Conservation (phyloP, 805 yeast genomes). For the Yamadazyma akitaensis region DNA sequence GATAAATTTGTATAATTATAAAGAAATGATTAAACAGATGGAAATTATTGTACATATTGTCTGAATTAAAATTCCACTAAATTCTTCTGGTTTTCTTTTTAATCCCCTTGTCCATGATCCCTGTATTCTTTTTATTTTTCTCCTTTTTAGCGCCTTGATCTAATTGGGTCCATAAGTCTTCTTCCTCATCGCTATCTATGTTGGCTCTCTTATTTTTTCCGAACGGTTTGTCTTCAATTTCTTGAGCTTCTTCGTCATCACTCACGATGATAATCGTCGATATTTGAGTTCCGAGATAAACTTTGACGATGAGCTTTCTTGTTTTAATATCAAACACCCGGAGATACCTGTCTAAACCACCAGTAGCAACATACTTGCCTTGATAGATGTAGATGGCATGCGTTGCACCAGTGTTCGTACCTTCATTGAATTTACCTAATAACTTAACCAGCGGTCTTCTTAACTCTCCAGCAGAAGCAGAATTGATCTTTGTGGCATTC, state of each 20-base stretch:
- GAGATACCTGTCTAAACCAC: constrained; percentile 85
- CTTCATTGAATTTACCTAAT: constrained; percentile 57
- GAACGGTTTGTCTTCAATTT: constrained; percentile 14
- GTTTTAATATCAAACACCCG: constrained; percentile 66
- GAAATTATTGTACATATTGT: neutral
- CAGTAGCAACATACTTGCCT: constrained; percentile 57
- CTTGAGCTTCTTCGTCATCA: constrained; percentile 44
- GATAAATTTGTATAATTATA: neutral
- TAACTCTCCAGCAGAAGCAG: constrained; percentile 47
- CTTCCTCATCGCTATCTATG: constrained; percentile 33
- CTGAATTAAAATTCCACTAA: neutral
- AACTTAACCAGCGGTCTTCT: constrained; percentile 47
- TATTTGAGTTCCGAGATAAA: constrained; percentile 73
- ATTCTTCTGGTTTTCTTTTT: constrained; percentile 26
- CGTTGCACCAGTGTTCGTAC: constrained; percentile 61
- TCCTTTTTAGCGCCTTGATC: constrained; percentile 17
- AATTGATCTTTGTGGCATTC: constrained; percentile 32
- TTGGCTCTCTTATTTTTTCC: constrained; percentile 24
- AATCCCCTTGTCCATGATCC: constrained; percentile 1
- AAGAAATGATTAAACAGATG: neutral
- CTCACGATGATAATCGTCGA: constrained; percentile 45
- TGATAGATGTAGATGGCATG: constrained; percentile 58
- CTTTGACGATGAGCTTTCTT: constrained; percentile 63
- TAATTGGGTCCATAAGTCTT: constrained; percentile 35
- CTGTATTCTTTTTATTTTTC: neutral